phyloP scores from a whole-genome alignment of 768 basidiomycete species.

The Chalciporus piperatus region DNA sequence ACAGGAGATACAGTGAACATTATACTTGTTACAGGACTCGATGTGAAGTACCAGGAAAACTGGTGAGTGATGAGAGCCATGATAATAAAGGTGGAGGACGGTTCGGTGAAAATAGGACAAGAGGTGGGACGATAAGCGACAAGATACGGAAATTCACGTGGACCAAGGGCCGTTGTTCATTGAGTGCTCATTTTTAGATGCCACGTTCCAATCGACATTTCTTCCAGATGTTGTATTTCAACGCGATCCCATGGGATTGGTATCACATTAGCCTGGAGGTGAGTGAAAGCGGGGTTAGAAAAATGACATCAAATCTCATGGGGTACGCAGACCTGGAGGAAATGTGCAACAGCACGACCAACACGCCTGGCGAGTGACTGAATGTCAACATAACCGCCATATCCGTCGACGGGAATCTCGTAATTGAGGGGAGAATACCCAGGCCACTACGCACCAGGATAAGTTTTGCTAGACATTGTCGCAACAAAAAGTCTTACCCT shows the following conservation, averaged over 20 bases:
- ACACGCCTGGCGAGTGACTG: constrained; percentile 67
- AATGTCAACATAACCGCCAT: constrained; percentile 61
- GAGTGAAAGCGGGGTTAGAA: constrained; percentile 9
- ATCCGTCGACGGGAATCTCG: constrained; percentile 68
- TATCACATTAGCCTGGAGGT: constrained; percentile 59
- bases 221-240: constrained; percentile 69
- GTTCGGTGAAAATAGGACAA: constrained; percentile 10
- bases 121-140: constrained; percentile 9
- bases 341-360: constrained; percentile 70
- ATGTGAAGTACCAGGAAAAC: constrained; percentile 12
- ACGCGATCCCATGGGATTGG: constrained; percentile 69
- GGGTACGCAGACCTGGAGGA: constrained; percentile 54
- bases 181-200: constrained; percentile 53
- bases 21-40: constrained; percentile 20
- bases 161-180: constrained; percentile 14
- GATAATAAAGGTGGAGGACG: neutral
- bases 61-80: constrained; percentile 1
- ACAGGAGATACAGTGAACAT: constrained; percentile 17
- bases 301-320: neutral
- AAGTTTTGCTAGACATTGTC: neutral
- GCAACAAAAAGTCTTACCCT: constrained; percentile 42
- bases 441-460: constrained; percentile 50
- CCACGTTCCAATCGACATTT: constrained; percentile 66
- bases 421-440: constrained; percentile 71
- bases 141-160: neutral